A percentile compares a stretch with the other conserved stretches of the same genome.
These are phyloP conservation scores for Sporisorium exsertum DNA, from an alignment of 1,284 basidiomycete genomes.

Conservation along the genomic window DNA sequence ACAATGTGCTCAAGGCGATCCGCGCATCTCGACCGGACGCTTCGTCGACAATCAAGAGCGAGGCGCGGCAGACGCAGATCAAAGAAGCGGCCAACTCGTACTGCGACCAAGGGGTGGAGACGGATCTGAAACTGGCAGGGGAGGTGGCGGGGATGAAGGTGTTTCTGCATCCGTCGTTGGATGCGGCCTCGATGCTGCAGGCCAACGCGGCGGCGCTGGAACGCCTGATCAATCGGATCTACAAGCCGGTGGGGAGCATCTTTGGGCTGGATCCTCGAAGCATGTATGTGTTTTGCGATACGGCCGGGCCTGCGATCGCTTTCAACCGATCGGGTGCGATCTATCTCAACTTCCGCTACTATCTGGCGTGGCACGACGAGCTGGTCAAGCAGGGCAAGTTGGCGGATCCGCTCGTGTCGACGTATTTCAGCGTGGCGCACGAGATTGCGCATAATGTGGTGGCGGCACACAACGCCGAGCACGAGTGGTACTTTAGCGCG, in stretches of 20 bases:
- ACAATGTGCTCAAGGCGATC: constrained; percentile 68
- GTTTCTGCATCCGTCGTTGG: constrained; percentile 65
- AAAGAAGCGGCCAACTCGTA: constrained; percentile 69
- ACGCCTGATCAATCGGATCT: constrained; percentile 65
- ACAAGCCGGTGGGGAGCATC: constrained; percentile 67
- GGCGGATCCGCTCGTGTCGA: constrained; percentile 81
- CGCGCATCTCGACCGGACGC: constrained; percentile 70
- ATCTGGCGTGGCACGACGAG: constrained; percentile 84
- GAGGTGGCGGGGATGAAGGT: constrained; percentile 69
- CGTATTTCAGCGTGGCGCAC: constrained; percentile 92
- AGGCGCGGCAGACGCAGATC: constrained; percentile 67
- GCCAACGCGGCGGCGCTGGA: constrained; percentile 64
- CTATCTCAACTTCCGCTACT: constrained; percentile 87
- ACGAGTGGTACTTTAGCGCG: constrained; percentile 92
- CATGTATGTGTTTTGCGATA: constrained; percentile 88
- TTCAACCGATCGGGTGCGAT: constrained; percentile 92
- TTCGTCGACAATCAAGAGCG: constrained; percentile 65
- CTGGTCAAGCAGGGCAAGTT: constrained; percentile 76
- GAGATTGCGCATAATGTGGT: constrained; percentile 84
- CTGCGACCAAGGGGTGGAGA: constrained; percentile 69
- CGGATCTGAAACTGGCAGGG: constrained; percentile 69
- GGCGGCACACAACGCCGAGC: constrained; percentile 75
- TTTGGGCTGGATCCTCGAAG: constrained; percentile 73
- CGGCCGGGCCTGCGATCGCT: constrained; percentile 83
- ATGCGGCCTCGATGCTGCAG: constrained; percentile 60